These are phyloP conservation scores for Aspergillus haitiensis DNA, from an alignment of 495 filamentous ascomycete species.

Conservation along the genomic window DNA sequence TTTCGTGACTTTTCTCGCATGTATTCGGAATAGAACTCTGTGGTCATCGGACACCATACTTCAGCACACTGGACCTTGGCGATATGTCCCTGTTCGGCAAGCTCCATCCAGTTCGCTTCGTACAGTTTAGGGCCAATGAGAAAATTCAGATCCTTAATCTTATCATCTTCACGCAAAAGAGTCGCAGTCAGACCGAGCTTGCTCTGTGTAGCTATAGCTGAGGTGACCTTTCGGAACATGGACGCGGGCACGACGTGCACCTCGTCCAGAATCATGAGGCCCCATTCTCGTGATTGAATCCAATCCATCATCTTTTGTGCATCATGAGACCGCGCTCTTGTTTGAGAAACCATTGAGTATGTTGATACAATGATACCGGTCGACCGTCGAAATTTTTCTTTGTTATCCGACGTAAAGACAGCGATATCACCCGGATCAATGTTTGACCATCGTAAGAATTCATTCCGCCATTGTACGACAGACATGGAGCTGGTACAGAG, in stretches of 20 bases:
- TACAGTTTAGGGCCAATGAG: constrained; percentile 97
- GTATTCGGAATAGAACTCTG: constrained; percentile 96
- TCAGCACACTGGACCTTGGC: constrained; percentile 97
- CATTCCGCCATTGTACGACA: constrained; percentile 92
- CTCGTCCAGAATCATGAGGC: constrained; percentile 95
- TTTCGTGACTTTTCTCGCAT: constrained; percentile 70
- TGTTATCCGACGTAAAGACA: constrained; percentile 92
- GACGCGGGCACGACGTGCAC: constrained; percentile 97
- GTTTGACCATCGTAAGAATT: constrained; percentile 97
- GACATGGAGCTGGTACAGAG: constrained; percentile 98
- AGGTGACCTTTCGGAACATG: constrained; percentile 92
- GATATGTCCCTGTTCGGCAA: constrained; percentile 95
- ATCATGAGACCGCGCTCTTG: constrained; percentile 81
- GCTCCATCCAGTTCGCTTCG: constrained; percentile 99
- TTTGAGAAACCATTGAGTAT: constrained; percentile 96
- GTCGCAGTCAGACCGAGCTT: constrained; percentile 98
- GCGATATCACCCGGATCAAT: constrained; percentile 92
- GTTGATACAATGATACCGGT: constrained; percentile 97
- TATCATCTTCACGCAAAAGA: constrained; percentile 93
- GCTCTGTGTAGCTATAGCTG: constrained; percentile 86
- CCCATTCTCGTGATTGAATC: constrained; percentile 89
- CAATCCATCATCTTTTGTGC: constrained; percentile 98
- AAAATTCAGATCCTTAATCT: constrained; percentile 96
- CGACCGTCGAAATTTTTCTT: constrained; percentile 82
- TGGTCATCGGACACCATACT: constrained; percentile 99